Percentiles rank a stretch among this genome's conserved stretches.
These are phyloP conservation scores for Solanum pimpinellifolium DNA, from an alignment of 257 asterid genomes.

Conservation along the genomic window DNA sequence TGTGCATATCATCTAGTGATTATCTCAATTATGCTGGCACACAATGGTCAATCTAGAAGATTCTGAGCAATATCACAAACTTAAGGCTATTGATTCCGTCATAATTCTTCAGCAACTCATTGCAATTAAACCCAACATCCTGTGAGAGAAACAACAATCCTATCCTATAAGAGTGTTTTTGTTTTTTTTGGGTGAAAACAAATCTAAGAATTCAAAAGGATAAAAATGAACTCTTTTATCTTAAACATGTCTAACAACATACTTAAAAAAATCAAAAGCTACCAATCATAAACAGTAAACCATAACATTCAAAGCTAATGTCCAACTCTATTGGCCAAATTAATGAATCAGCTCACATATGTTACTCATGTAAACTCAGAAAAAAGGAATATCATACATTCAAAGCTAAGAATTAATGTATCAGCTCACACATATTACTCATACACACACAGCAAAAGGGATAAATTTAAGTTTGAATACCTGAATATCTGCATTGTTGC, in stretches of 20 bases:
- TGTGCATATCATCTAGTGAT: neutral
- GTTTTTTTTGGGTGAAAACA: neutral
- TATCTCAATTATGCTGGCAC: neutral
- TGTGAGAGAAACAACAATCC: neutral
- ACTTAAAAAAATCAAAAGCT: neutral
- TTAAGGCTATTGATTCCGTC: neutral
- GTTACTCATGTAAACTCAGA: neutral
- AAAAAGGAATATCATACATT: neutral
- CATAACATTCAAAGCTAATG: neutral
- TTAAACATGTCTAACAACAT: neutral
- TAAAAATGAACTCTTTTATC: neutral
- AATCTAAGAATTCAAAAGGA: neutral
- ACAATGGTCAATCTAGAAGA: neutral
- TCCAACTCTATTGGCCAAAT: neutral
- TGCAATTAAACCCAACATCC: neutral
- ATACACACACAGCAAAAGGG: neutral
- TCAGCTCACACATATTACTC: neutral
- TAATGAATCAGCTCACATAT: neutral
- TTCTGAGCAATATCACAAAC: neutral
- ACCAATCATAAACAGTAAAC: neutral
- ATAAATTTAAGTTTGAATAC: neutral
- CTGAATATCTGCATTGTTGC: constrained; percentile 8
- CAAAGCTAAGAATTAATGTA: neutral
- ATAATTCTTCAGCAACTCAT: neutral
- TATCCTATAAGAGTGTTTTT: neutral